These are phyloP conservation scores for Tulasnella sp. DNA, from an alignment of 768 basidiomycete genomes.

Conservation along the genomic window DNA sequence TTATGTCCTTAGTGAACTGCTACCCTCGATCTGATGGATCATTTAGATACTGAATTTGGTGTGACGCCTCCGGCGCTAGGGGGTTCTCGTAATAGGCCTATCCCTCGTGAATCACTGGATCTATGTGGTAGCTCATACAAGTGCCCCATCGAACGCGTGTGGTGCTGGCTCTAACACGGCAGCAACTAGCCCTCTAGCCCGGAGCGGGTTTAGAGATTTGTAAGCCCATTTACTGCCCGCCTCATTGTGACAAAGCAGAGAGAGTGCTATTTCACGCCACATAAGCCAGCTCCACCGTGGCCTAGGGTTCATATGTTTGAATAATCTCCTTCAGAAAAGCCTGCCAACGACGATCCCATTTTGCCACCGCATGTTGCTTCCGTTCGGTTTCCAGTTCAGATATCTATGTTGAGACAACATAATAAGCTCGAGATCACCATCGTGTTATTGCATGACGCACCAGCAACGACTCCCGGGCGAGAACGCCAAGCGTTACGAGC, in stretches of 20 bases:
- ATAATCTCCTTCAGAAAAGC: constrained; percentile 44
- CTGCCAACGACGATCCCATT: constrained; percentile 51
- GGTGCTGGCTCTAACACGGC: too few relatives aligned
- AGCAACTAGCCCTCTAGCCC: too few relatives aligned
- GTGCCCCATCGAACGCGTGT: too few relatives aligned
- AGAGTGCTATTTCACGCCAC: neutral
- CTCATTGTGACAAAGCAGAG: neutral
- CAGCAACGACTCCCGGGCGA: constrained; percentile 63
- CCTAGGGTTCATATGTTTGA: neutral
- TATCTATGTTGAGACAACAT: constrained; percentile 39
- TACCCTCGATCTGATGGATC: too few relatives aligned
- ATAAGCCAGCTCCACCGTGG: neutral
- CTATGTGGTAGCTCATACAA: too few relatives aligned
- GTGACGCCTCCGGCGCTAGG: too few relatives aligned
- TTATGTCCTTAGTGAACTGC: too few relatives aligned
- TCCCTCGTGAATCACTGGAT: too few relatives aligned
- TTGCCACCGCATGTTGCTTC: constrained; percentile 43
- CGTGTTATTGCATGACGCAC: constrained; percentile 34
- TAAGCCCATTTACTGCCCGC: too few relatives aligned
- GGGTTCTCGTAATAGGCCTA: too few relatives aligned
- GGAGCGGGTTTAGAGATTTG: too few relatives aligned
- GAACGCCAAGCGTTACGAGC: constrained; percentile 54
- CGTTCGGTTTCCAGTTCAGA: constrained; percentile 49
- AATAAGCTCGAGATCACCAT: neutral
- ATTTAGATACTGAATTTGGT: too few relatives aligned